phyloP scores from a whole-genome alignment of 139 green algal genomes.

The Tetradesmus obliquus region DNA sequence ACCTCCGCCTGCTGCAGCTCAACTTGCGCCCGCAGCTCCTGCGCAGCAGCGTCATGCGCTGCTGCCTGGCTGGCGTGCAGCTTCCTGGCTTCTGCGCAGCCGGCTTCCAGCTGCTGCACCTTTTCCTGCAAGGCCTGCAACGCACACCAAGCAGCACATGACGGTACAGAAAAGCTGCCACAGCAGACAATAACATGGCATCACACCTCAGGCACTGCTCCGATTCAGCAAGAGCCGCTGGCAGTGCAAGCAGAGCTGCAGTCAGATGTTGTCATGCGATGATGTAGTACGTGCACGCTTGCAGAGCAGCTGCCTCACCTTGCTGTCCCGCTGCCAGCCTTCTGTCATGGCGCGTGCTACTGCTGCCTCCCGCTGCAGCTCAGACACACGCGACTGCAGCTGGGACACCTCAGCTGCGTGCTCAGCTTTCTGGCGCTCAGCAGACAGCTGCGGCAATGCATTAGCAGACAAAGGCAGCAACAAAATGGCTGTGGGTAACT shows the following conservation, averaged over 20 bases:
- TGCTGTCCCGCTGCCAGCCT: constrained; percentile 30
- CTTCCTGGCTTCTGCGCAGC: not conserved
- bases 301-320: constrained; percentile 4
- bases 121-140: constrained; percentile 34
- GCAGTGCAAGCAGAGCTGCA: too few species aligned
- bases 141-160: not conserved
- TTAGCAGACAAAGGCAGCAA: not conserved
- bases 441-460: constrained; percentile 8
- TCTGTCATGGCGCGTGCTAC: not conserved
- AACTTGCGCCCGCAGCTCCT: constrained; percentile 10
- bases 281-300: not conserved
- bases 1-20: not conserved
- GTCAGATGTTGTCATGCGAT: too few species aligned
- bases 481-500: not conserved
- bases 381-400: not conserved
- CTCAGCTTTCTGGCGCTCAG: constrained; percentile 10
- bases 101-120: constrained; percentile 9
- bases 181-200: too few species aligned
- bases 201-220: too few species aligned
- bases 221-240: too few species aligned
- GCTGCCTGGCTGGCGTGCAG: not conserved
- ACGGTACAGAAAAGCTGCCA: not conserved
- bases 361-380: not conserved
- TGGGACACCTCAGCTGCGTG: not conserved
- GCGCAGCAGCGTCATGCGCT: not conserved